phyloP scores from a whole-genome alignment of 2,329 filamentous ascomycete genomes.

The Tolypocladium endophyticum region DNA sequence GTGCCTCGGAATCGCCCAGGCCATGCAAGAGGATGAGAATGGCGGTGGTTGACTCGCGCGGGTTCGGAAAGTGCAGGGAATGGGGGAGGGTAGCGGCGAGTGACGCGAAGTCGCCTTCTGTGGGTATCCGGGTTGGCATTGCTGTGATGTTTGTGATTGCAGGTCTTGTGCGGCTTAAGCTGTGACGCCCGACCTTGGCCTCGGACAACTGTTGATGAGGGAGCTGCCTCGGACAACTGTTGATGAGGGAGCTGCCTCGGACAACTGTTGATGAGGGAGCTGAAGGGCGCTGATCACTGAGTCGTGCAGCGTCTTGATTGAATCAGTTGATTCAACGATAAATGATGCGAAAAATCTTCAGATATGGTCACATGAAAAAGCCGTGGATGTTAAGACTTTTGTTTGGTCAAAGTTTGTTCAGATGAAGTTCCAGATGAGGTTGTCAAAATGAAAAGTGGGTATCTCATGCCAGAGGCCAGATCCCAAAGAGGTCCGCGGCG shows the following conservation, averaged over 20 bases:
- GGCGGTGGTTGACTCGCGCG: constrained; percentile 55
- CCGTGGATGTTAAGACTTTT: neutral
- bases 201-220: no score
- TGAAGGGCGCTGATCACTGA: neutral
- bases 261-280: no score
- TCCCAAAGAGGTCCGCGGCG: neutral
- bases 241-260: no score
- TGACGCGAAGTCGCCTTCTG: constrained; percentile 36
- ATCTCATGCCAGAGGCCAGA: neutral
- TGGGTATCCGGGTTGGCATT: constrained; percentile 40
- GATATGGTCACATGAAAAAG: neutral
- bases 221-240: neutral
- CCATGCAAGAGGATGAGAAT: constrained; percentile 77
- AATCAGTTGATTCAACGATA: neutral
- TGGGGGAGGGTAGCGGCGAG: constrained; percentile 30
- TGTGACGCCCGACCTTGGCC: neutral
- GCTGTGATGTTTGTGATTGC: neutral
- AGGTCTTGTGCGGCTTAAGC: neutral
- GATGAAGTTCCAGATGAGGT: neutral
- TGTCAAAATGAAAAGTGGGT: neutral
- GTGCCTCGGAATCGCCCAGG: constrained; percentile 61
- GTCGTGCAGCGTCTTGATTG: neutral
- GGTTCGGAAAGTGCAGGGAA: constrained; percentile 37
- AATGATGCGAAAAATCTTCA: neutral
- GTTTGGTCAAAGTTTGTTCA: neutral